A percentile compares a stretch with the other conserved stretches of the same genome.
These are phyloP conservation scores for Strigomonas galati DNA, from an alignment of 208 protist genomes.

Conservation along the genomic window DNA sequence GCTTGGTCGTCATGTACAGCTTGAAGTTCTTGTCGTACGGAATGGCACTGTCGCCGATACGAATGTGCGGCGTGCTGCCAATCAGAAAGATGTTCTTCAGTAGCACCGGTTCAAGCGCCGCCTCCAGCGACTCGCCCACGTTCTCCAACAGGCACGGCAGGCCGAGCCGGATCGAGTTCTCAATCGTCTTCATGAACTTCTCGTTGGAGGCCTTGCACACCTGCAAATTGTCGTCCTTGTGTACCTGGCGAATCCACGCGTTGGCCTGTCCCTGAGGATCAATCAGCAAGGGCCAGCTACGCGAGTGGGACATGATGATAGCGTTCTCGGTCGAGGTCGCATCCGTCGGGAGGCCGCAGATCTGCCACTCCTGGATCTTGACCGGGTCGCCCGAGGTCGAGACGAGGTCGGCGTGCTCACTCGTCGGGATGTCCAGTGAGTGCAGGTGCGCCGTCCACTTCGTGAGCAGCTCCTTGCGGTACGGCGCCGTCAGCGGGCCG, in stretches of 20 bases:
- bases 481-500: constrained; percentile 94
- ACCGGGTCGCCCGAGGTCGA: constrained; percentile 93
- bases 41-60: constrained; percentile 96
- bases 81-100: constrained; percentile 94
- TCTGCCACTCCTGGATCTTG: constrained; percentile 94
- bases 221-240: constrained; percentile 92
- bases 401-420: constrained; percentile 75
- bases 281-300: constrained; percentile 97
- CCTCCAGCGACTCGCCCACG: constrained; percentile 93
- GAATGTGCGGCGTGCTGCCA: constrained; percentile 93
- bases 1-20: constrained; percentile 97
- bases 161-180: constrained; percentile 96
- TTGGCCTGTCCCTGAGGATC: constrained; percentile 98
- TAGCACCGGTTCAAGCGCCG: constrained; percentile 95
- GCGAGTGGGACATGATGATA: constrained; percentile 93
- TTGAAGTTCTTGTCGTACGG: constrained; percentile 95
- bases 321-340: constrained; percentile 96
- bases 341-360: constrained; percentile 96
- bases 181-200: constrained; percentile 93
- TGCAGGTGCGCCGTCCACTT: constrained; percentile 83
- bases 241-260: constrained; percentile 96
- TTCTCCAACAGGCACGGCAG: constrained; percentile 96
- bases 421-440: constrained; percentile 44
- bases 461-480: constrained; percentile 80
- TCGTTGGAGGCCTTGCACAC: constrained; percentile 96